Percentiles rank a stretch among this genome's conserved stretches.
These are phyloP conservation scores for Pseudocercospora fuligena DNA, from an alignment of 2,329 filamentous ascomycete species.

Conservation along the genomic window DNA sequence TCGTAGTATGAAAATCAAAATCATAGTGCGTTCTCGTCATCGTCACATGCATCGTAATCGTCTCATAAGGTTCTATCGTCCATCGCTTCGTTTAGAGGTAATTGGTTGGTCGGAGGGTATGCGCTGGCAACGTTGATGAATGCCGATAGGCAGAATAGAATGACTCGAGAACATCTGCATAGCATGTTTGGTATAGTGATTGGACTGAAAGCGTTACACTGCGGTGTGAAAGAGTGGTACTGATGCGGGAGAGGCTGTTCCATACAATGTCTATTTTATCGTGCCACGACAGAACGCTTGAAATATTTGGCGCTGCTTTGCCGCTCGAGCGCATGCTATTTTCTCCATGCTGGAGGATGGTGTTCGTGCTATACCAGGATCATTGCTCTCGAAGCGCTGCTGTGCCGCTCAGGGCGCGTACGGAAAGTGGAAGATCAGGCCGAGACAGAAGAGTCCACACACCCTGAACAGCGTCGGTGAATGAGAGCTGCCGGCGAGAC, in stretches of 20 bases:
- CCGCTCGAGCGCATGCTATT: constrained; percentile 15
- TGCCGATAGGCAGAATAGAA: constrained; percentile 7
- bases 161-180: constrained; percentile 8
- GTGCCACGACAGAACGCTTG: background rate
- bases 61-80: constrained; percentile 17
- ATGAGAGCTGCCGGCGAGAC: background rate
- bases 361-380: constrained; percentile 3
- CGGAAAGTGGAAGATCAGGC: background rate
- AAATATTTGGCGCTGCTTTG: constrained; percentile 24
- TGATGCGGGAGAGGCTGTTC: constrained; percentile 16
- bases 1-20: constrained; percentile 24
- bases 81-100: constrained; percentile 18
- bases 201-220: constrained; percentile 19
- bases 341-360: background rate
- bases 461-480: background rate
- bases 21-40: constrained; percentile 24
- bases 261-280: constrained; percentile 21
- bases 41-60: constrained; percentile 21
- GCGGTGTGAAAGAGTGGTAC: constrained; percentile 22
- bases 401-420: constrained; percentile 27
- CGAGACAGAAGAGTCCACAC: background rate
- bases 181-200: constrained; percentile 19
- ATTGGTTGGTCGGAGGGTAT: constrained; percentile 16
- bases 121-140: constrained; percentile 10
- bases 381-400: constrained; percentile 21